Percentiles rank a stretch among this genome's conserved stretches.
Evolutionary conservation across 306 rosid genomes (phyloP).

Genomic region (Acacia crassicarpa): DNA sequence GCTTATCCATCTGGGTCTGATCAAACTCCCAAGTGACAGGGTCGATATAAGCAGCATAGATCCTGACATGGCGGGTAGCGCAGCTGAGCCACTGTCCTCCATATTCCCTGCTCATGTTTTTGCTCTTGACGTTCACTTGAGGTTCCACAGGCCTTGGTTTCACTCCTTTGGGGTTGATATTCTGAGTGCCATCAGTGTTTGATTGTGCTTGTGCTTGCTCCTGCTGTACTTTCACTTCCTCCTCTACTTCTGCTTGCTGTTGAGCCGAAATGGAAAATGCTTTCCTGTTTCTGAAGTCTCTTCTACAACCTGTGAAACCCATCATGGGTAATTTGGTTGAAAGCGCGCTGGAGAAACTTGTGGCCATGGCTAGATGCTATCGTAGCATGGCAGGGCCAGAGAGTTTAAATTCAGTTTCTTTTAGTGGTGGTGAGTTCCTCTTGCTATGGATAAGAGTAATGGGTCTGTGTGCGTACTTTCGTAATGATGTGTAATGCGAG

Average conservation of each 20-base stretch:
- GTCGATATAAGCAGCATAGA: slow-evolving; percentile 44
- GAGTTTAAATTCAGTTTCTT: slow-evolving; percentile 14
- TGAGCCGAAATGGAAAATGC: neutral
- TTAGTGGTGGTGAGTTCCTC: slow-evolving; percentile 5
- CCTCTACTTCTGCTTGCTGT: slow-evolving; percentile 20
- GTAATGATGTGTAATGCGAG: neutral
- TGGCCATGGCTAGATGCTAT: slow-evolving; percentile 58
- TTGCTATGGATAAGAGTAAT: neutral
- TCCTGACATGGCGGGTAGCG: slow-evolving; percentile 69
- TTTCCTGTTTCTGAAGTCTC: slow-evolving; percentile 31
- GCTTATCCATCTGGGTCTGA: slow-evolving; percentile 95
- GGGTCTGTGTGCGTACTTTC: neutral
- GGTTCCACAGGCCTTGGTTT: slow-evolving; percentile 79
- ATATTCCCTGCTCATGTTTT: slow-evolving; percentile 77
- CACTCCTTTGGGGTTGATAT: slow-evolving; percentile 44
- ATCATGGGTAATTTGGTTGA: slow-evolving; percentile 57
- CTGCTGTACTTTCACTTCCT: slow-evolving; percentile 31
- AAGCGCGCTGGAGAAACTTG: slow-evolving; percentile 64
- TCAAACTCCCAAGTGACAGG: slow-evolving; percentile 70
- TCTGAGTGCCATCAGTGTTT: slow-evolving; percentile 13
- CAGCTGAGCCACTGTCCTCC: slow-evolving; percentile 94
- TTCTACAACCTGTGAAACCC: slow-evolving; percentile 48
- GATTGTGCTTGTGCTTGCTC: slow-evolving; percentile 31
- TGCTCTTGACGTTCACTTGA: slow-evolving; percentile 73
- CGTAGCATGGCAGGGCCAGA: neutral